Base-by-base conservation (phyloP, 371 early-diverging fungal species). In the Saksenaea vasiformis region DNA sequence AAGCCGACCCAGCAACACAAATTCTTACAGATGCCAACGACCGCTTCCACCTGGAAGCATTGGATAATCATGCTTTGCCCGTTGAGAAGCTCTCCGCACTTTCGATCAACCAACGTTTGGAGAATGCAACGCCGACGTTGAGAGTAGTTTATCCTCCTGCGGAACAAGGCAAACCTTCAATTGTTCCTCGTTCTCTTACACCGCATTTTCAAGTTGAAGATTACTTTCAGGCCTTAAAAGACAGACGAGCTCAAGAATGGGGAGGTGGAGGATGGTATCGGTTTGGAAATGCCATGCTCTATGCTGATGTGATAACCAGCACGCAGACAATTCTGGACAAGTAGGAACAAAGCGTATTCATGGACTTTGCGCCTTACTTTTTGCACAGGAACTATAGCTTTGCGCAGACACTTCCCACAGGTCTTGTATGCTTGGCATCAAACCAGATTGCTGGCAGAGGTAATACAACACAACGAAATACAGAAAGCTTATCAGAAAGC, bases 251-350 rank as follows among this genome's bases (percentile, higher is more conserved):
- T 15, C 27, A 63, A 28, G 68, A 70, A 54, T 64, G 68, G 65
- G 72, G 65, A 61, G 66, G 67, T 13, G 70, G 66, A 19, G 57
- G 56, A 10, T 69, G 71, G 71, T 62, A 67, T 54, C 77, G 69
- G 11, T 89, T 90, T 67, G 97, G 97, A 13, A 87, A 85, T 36
- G 80, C 74, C 35, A 61, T 95, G 2, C 63, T 96, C 61, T 95
- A 94, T 76, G 84, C 91, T 5, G 84, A 91, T 54, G 85, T 89
- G 0, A 78, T 94, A 3, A 81, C 85, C 1, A 95, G 95, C 14
- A 98, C 98, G 1, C 97, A 97, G 72, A 93, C 95, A 1, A 68
- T 96, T 38, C 72, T 97, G 34, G 96, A 96, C 63, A 93, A 90
- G 83, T 90, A 79, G 55, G 72, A 51, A 39, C 22, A 3, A 22